Evolutionary conservation across 352 stramenopile genomes (phyloP).

Genomic region (Globisporangium megalacanthum): DNA sequence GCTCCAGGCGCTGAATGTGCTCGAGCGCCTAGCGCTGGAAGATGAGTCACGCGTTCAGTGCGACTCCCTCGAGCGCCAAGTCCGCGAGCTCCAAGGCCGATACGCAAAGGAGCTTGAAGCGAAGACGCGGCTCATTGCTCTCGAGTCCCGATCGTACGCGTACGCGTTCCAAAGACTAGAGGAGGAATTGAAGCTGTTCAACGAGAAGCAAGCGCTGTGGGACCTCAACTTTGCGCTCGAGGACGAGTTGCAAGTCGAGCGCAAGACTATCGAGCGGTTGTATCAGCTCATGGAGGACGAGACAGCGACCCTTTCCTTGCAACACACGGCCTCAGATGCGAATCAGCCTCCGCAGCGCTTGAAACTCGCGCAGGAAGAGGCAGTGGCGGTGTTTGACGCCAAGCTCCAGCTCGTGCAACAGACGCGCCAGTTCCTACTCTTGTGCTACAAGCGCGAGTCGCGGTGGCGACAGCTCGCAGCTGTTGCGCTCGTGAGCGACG

Average conservation of each 20-base stretch:
- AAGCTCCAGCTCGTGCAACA: slow-evolving; percentile 46
- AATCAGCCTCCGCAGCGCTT: slow-evolving; percentile 2
- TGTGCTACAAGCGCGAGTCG: slow-evolving; percentile 62
- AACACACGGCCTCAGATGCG: not conserved
- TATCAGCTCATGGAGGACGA: slow-evolving; percentile 27
- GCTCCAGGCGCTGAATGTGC: slow-evolving; percentile 40
- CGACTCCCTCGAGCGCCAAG: slow-evolving; percentile 19
- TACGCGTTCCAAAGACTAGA: slow-evolving; percentile 43
- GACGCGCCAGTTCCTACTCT: slow-evolving; percentile 43
- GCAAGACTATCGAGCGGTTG: slow-evolving; percentile 39
- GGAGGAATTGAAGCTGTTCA: slow-evolving; percentile 49
- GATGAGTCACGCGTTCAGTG: slow-evolving; percentile 20
- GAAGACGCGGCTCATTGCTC: slow-evolving; percentile 31
- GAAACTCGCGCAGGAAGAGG: slow-evolving; percentile 30
- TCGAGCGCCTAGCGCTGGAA: slow-evolving; percentile 42
- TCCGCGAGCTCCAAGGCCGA: slow-evolving; percentile 11
- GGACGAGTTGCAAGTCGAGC: slow-evolving; percentile 31
- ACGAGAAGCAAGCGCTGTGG: slow-evolving; percentile 61
- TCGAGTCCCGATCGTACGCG: slow-evolving; percentile 39
- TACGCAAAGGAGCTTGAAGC: slow-evolving; percentile 19
- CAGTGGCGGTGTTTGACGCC: slow-evolving; percentile 33
- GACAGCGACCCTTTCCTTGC: not conserved
- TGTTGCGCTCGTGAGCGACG: slow-evolving; percentile 47
- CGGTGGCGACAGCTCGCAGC: slow-evolving; percentile 50
- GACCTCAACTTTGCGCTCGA: slow-evolving; percentile 37